Evolutionary conservation across 2,329 filamentous ascomycete genomes (phyloP), one percentile per base, ranked within the genome.

Genomic region (Hymenotorrendiella dingleyae): DNA sequence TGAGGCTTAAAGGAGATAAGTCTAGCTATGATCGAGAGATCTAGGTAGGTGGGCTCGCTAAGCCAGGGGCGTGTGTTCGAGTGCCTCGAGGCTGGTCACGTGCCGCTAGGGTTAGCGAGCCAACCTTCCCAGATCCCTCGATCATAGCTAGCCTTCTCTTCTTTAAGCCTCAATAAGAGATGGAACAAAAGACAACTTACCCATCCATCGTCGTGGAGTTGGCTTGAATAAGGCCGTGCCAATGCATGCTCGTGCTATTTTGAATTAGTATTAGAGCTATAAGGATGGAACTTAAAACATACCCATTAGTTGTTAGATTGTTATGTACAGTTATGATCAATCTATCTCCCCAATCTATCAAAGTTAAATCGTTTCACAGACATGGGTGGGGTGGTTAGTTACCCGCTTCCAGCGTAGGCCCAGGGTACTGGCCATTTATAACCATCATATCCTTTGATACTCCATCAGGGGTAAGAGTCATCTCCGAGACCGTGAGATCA

Each of bases 321-420:
- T 91, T 91, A 61, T 76, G 72, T 37, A 89, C 73, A 28, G 78
- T 78, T 30, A 86, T 74, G 36, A 84, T 19, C n/a, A 42, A 14
- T 14, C 9, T 29, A 24, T 42, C 39, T 14, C 39, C 39, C 39
- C 30, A 42, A 29, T 42, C 30, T 33, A 27, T 19, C 22, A 16
- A 33, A 9, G 10, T 30, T 19, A 34, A 19, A 10, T 26, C 8
- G 14, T n/a, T 22, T 39, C 4, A 12, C 4, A 30, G 22, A 39
- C 3, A 4, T 10, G 9, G 12, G 6, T 29, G 11, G n/a, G 23
- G 21, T n/a, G n/a, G n/a, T n/a, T 14, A 34, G 28, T 26, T 23
- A 34, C 38, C 27, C 9, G 61, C 61, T 37, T 53, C 48, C 33
- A 63, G 53, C 2, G 46, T 32, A 9, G 61, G 61, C 12, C 58